Evolutionary conservation across 306 rosid genomes (phyloP).

Genomic region (Pyrus bretschneideri): DNA sequence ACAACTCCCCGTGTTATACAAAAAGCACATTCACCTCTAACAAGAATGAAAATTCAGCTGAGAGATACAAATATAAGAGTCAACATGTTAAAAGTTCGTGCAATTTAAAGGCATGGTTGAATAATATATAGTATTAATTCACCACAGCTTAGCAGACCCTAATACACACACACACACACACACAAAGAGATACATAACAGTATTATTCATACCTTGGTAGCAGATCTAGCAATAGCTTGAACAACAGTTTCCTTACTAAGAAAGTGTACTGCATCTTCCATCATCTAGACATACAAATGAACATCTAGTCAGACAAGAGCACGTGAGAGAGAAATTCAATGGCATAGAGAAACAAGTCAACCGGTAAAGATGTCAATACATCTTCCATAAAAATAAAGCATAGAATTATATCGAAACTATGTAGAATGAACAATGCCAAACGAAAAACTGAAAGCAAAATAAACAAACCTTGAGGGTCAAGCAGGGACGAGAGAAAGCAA

Average conservation of each 20-base stretch:
- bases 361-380: background rate
- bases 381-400: background rate
- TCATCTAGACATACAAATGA: conserved; percentile 49
- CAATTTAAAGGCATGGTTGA: background rate
- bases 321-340: background rate
- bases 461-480: conserved; percentile 81
- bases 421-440: background rate
- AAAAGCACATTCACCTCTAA: background rate
- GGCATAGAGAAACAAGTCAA: background rate
- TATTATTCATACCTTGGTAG: conserved; percentile 68
- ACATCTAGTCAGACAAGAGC: conserved; percentile 7
- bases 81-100: background rate
- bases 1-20: background rate
- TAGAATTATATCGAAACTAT: background rate
- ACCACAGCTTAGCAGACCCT: background rate
- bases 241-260: conserved; percentile 90
- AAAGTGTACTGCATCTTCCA: conserved; percentile 97
- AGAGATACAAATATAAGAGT: background rate
- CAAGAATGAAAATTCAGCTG: background rate
- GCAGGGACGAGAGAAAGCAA: conserved; percentile 99
- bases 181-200: background rate
- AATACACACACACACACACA: background rate
- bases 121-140: background rate
- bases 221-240: conserved; percentile 96
- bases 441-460: background rate